phyloP scores from a whole-genome alignment of 2,329 filamentous ascomycete genomes.

The Aspergillus novofumigatus region DNA sequence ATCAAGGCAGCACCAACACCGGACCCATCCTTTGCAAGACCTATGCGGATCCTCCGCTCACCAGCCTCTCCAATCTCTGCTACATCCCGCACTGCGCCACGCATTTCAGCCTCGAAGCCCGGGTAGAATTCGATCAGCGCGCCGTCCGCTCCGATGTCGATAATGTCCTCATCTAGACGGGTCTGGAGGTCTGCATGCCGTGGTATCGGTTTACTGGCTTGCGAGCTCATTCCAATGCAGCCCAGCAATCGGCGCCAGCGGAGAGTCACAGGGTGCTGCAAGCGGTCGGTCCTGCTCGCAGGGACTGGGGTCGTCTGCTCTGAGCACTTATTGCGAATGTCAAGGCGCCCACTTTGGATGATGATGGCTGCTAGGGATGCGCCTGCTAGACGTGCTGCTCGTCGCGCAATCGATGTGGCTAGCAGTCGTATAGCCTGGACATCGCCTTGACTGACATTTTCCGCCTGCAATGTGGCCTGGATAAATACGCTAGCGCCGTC shows the following conservation, averaged over 20 bases:
- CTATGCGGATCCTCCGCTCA: conserved; percentile 16
- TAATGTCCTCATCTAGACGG: conserved; percentile 4
- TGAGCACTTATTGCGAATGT: background rate
- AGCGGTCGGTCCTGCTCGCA: background rate
- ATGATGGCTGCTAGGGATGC: conserved; percentile 15
- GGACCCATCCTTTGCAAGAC: conserved; percentile 20
- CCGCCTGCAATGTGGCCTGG: conserved; percentile 1
- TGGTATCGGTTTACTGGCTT: background rate
- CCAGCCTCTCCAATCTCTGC: conserved; percentile 7
- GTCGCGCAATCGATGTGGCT: conserved; percentile 9
- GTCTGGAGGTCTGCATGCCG: too few relatives aligned
- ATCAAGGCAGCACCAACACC: conserved; percentile 21
- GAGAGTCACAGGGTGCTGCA: background rate
- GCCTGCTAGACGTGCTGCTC: conserved; percentile 15
- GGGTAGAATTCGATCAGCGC: conserved; percentile 18
- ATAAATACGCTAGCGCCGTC: background rate
- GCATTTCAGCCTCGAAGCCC: conserved; percentile 17
- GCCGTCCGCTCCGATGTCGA: conserved; percentile 20
- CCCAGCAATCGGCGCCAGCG: conserved; percentile 10
- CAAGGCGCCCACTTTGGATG: conserved; percentile 10
- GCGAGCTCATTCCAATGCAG: background rate
- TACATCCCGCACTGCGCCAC: conserved; percentile 12
- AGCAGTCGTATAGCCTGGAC: conserved; percentile 8
- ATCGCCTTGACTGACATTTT: conserved; percentile 7
- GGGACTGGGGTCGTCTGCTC: background rate